A percentile compares a stretch with the other conserved stretches of the same genome.
Conservation (phyloP, 2,329 filamentous ascomycete genomes). For the Penicillium sp. region DNA sequence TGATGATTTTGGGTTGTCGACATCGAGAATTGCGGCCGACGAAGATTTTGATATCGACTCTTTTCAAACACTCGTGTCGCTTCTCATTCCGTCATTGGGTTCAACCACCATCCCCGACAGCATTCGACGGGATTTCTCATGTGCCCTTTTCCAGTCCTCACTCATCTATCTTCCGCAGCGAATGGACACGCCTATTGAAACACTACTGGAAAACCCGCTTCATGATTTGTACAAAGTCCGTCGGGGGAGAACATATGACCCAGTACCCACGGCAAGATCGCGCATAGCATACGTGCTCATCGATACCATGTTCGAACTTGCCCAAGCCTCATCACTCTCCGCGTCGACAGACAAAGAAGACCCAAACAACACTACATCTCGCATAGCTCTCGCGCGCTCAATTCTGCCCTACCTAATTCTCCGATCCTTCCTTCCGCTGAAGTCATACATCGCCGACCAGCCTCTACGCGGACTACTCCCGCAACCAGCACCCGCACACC, state of each 20-base stretch:
- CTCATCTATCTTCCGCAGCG: constrained; percentile 70
- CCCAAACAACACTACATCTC: constrained; percentile 28
- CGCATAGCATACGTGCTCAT: constrained; percentile 77
- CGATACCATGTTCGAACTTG: constrained; percentile 70
- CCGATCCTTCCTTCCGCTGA: constrained; percentile 73
- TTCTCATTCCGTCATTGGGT: constrained; percentile 73
- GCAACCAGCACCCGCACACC: constrained; percentile 74
- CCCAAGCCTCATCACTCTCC: constrained; percentile 43
- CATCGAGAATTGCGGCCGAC: constrained; percentile 57
- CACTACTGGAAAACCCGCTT: constrained; percentile 51
- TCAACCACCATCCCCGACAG: constrained; percentile 61
- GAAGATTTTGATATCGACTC: constrained; percentile 76
- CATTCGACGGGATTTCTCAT: constrained; percentile 65
- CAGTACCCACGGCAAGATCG: constrained; percentile 60
- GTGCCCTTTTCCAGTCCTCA: constrained; percentile 75
- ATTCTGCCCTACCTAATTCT: constrained; percentile 78
- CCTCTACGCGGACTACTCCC: constrained; percentile 85
- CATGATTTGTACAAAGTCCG: constrained; percentile 61
- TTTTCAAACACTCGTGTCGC: constrained; percentile 60
- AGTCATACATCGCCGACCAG: constrained; percentile 84
- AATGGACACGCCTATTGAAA: constrained; percentile 51
- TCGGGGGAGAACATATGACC: constrained; percentile 67
- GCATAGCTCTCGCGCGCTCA: constrained; percentile 65
- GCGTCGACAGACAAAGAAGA: constrained; percentile 30
- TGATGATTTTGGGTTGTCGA: constrained; percentile 41